A percentile compares a stretch with the other conserved stretches of the same genome.
Conservation (phyloP, 2,329 filamentous ascomycete species). For the Sporothrix dimorphospora region DNA sequence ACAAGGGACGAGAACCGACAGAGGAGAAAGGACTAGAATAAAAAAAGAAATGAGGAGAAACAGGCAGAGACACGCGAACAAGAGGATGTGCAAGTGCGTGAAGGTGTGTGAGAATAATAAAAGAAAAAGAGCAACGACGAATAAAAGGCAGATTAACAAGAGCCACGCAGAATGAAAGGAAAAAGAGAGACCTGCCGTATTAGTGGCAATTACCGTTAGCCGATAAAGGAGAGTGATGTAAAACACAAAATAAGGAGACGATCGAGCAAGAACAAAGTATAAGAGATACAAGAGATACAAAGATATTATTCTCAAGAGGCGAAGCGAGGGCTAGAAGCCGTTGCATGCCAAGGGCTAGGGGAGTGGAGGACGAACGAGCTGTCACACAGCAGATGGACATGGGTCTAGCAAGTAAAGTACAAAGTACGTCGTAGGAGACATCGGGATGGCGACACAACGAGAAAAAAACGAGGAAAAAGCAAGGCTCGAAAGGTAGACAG, state of each 20-base stretch:
- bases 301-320: constrained; percentile 16
- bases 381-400: constrained; percentile 15
- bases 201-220: constrained; percentile 18
- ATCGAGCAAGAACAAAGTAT: background rate
- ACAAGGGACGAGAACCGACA: background rate
- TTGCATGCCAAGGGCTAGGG: constrained; percentile 1
- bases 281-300: constrained; percentile 17
- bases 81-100: background rate
- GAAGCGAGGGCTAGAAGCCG: constrained; percentile 14
- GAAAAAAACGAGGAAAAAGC: background rate
- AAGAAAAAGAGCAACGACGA: background rate
- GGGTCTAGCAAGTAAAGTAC: background rate
- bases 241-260: constrained; percentile 13
- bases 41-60: constrained; percentile 11
- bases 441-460: background rate
- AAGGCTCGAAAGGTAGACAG: background rate
- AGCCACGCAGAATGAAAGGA: background rate
- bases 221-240: constrained; percentile 11
- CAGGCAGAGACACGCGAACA: background rate
- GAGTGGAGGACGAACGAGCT: background rate
- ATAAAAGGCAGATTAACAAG: background rate
- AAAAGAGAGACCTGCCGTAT: background rate
- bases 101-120: background rate
- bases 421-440: constrained; percentile 2
- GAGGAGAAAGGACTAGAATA: background rate